Evolutionary conservation across 2,329 filamentous ascomycete genomes (phyloP).

Genomic region (Trichoderma cornu-damae): DNA sequence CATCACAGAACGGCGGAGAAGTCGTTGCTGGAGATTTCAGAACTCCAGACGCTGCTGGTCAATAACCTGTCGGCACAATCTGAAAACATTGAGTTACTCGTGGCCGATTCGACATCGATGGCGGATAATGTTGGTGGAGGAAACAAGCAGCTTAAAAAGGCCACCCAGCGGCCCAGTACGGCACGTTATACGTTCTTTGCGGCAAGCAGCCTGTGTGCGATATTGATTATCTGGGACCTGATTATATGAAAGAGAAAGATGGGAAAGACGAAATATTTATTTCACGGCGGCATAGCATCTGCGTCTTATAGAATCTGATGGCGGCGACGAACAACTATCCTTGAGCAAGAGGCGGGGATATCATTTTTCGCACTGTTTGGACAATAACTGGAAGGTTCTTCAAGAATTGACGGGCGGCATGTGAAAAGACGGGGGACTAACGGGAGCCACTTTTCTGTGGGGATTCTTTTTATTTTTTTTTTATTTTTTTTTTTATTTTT

Average conservation of each 20-base stretch:
- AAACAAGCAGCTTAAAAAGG: slow-evolving; percentile 86
- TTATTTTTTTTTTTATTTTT: slow-evolving; percentile 6
- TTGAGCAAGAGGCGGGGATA: no score
- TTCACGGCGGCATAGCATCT: background rate
- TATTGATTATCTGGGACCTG: slow-evolving; percentile 73
- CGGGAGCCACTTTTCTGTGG: slow-evolving; percentile 3
- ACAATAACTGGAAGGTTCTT: background rate
- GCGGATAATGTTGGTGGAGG: slow-evolving; percentile 82
- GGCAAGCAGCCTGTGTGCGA: slow-evolving; percentile 68
- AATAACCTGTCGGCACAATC: slow-evolving; percentile 80
- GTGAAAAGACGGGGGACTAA: slow-evolving; percentile 6
- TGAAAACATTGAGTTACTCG: slow-evolving; percentile 82
- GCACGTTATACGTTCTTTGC: slow-evolving; percentile 76
- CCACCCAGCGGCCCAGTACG: slow-evolving; percentile 64
- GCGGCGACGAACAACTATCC: background rate
- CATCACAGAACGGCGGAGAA: slow-evolving; percentile 71
- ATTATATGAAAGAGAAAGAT: slow-evolving; percentile 42
- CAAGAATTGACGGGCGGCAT: slow-evolving; percentile 4
- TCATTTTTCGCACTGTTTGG: background rate
- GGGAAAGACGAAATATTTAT: background rate
- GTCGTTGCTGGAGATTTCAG: slow-evolving; percentile 86
- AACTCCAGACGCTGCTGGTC: slow-evolving; percentile 84
- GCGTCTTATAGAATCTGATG: background rate
- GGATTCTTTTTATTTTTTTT: background rate
- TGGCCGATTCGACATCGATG: slow-evolving; percentile 75